Percentiles rank a stretch among this genome's conserved stretches.
phyloP scores from a whole-genome alignment of 305 asterid genomes.

The Solanum hybrid region DNA sequence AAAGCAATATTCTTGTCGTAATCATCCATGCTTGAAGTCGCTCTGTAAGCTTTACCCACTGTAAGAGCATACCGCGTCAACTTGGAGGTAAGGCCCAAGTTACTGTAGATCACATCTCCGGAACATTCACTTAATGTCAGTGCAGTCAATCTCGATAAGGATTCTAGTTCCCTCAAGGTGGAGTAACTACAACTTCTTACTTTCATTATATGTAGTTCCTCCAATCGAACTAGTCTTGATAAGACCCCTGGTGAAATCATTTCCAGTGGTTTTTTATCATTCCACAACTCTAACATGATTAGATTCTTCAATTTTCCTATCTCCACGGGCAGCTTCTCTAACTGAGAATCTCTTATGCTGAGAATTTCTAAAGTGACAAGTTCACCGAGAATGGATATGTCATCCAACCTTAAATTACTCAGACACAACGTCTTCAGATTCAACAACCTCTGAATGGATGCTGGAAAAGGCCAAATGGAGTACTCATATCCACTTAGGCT shows the following conservation, averaged over 20 bases:
- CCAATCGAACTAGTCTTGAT: constrained; percentile 4
- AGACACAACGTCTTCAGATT: constrained; percentile 16
- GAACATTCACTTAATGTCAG: neutral
- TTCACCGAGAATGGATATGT: constrained; percentile 12
- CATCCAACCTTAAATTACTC: neutral
- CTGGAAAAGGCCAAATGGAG: neutral
- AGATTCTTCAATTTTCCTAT: constrained; percentile 7
- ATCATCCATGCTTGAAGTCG: neutral
- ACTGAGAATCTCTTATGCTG: neutral
- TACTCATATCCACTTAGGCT: neutral
- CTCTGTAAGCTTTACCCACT: neutral
- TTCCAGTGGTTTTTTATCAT: neutral
- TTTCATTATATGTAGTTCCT: constrained; percentile 4
- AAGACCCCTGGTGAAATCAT: neutral
- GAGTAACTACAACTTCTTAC: neutral
- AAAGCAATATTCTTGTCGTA: neutral
- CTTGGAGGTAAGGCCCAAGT: neutral
- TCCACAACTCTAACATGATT: neutral
- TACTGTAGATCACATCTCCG: neutral
- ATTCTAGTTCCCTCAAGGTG: constrained; percentile 6
- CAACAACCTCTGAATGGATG: neutral
- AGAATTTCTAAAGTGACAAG: constrained; percentile 19
- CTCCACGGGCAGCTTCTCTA: neutral
- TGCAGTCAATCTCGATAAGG: neutral
- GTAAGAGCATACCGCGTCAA: neutral